Percentiles rank a stretch among this genome's conserved stretches.
phyloP scores from a whole-genome alignment of 1,284 basidiomycete genomes.

The Exobasidium cylindrosporum region DNA sequence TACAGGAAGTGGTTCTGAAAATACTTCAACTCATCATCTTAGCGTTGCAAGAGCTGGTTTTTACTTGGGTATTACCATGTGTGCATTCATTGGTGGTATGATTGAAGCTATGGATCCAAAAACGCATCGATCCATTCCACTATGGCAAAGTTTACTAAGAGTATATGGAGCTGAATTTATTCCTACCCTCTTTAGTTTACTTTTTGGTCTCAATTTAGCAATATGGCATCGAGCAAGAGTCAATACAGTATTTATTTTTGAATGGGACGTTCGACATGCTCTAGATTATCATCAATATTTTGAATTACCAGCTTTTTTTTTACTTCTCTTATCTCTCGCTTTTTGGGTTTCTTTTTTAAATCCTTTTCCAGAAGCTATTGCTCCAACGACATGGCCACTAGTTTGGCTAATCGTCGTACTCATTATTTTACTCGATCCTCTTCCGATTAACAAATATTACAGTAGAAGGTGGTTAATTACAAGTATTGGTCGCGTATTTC shows the following conservation, averaged over 20 bases:
- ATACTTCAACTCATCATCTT: conserved; percentile 64
- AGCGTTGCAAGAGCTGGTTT: conserved; percentile 65
- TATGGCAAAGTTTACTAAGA: conserved; percentile 72
- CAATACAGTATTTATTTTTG: conserved; percentile 87
- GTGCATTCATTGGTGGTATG: conserved; percentile 70
- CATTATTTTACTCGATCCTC: conserved; percentile 71
- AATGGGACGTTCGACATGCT: conserved; percentile 66
- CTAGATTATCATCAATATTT: conserved; percentile 79
- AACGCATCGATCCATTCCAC: conserved; percentile 65
- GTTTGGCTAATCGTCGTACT: conserved; percentile 72
- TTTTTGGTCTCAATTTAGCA: conserved; percentile 74
- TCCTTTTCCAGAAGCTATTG: conserved; percentile 42
- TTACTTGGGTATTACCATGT: conserved; percentile 72
- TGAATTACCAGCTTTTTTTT: conserved; percentile 74
- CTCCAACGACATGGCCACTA: conserved; percentile 68
- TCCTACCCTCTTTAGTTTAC: conserved; percentile 71
- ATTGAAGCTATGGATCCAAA: conserved; percentile 66
- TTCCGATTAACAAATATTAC: conserved; percentile 66
- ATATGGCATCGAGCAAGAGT: conserved; percentile 75
- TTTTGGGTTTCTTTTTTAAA: conserved; percentile 79
- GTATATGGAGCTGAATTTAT: conserved; percentile 70
- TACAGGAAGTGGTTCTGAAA: conserved; percentile 50
- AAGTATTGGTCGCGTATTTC: conserved; percentile 62
- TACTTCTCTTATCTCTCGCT: conserved; percentile 72
- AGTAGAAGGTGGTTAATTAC: conserved; percentile 77